Base-by-base conservation (phyloP, 257 asterid species). In the Oldenlandia corymbosa region DNA sequence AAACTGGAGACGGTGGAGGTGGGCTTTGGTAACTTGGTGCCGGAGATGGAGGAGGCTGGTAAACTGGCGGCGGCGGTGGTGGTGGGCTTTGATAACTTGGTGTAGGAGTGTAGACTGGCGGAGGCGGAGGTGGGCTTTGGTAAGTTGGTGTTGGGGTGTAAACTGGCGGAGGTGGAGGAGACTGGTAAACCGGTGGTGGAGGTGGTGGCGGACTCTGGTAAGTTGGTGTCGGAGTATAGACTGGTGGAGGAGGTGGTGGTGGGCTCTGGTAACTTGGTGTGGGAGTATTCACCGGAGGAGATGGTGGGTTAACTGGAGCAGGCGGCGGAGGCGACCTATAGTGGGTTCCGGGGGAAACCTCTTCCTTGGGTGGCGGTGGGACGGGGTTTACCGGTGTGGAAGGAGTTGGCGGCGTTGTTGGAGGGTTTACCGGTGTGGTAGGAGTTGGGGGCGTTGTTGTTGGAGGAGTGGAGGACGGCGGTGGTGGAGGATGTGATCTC, bases 401-500 rank as follows among this genome's bases (percentile, higher is more conserved):
- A 3, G 73, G 72, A 0, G 76, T 69, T n/a, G 74, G 70, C 17
- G 68, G 39, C 39, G 9, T 4, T 9, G 39, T 34, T 34, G 39
- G 39, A 34, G 39, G 39, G 39, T 34, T 34, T 9, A 58, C 50
- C 30, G 48, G 71, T 17, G 72, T 53, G 43, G 64, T 30, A 13
- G 78, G 78, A 21, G 78, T 64, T 6, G 80, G 72, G 3, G 74
- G 60, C 20, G n/a, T n/a, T n/a, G n/a, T n/a, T n/a, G n/a, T n/a
- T n/a, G n/a, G 39, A 34, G 39, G 39, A n/a, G 39, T 34, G 4
- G 6, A 58, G 34, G 9, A 34, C 39, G 69, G 75, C 8, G 68
- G 79, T 13, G 84, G 84, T 7, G 84, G 90, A 69, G 88, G 80
- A 57, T 54, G 87, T 48, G 80, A 66, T 63, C 74, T 67, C 10